Base-by-base conservation (phyloP, 2,329 filamentous ascomycete genomes). In the Hyphodiscus sp. region DNA sequence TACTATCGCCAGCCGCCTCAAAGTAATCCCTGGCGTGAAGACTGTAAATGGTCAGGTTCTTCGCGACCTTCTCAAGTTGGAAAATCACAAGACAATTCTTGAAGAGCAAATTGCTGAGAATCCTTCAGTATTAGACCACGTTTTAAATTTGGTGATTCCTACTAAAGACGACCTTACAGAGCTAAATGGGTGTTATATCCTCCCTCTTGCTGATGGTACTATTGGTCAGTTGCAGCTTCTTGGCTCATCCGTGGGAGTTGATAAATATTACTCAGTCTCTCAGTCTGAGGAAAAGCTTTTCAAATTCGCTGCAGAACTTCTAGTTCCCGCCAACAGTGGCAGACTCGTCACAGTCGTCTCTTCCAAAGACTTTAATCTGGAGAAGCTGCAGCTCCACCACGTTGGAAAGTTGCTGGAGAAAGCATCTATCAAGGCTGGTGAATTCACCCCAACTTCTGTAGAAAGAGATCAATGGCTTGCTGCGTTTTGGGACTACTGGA, bases 161-260 rank as follows among this genome's bases (percentile, higher is more conserved):
- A 30, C 38, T 15, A 52, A 48, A 20, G 20, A 41, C 2, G 60
- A 55, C 16, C 38, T 58, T 11, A 38, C 57, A 16, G 47, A 61
- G 10, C 50, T 68, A 15, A 53, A 63, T 33, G 63, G 60, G 8
- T 67, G 66, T 43, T 49, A 55, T 20, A 45, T 68, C 49, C 20
- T 67, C 7, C 66, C 63, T 4, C 58, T 68, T 6, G 53, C 49
- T 20, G 51, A 64, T 44, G 58, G 59, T 15, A 59, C 15, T 10
- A 45, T 67, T 20, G 63, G 55, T 15, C 57, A 53, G 15, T 41
- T 63, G 4, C 33, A 41, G 13, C 18, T 58, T 49, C 1, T 54
- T 5, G 30, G 46, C n/a, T 6, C 44, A 29, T 9, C 50, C 18
- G 47, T 18, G 8, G 6, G 41, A 20, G n/a, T 23, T 26, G 11